These are phyloP conservation scores for Medicago lupulina DNA, from an alignment of 306 rosid genomes.

Conservation along the genomic window DNA sequence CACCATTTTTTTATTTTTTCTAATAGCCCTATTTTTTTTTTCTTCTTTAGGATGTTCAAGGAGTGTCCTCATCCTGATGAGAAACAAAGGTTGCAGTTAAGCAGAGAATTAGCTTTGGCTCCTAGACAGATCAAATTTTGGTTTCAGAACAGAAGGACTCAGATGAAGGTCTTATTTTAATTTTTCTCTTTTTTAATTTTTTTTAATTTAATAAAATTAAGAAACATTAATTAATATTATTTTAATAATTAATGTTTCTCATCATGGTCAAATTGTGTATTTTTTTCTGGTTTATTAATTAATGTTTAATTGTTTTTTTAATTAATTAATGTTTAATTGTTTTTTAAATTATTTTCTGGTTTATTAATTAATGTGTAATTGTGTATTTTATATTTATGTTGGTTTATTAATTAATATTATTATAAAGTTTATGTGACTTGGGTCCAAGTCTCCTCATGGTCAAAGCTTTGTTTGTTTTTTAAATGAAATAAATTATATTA, in stretches of 20 bases:
- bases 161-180: conserved; percentile 73
- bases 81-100: conserved; percentile 82
- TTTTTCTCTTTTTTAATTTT: background rate
- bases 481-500: background rate
- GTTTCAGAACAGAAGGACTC: conserved; percentile 98
- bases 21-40: background rate
- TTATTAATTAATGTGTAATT: no score
- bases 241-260: no score
- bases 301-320: background rate
- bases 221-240: no score
- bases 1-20: background rate
- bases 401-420: background rate
- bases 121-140: conserved; percentile 99
- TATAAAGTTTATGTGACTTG: background rate
- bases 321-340: background rate
- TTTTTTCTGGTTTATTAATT: no score
- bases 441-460: background rate
- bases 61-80: conserved; percentile 99
- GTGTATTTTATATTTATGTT: background rate
- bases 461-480: background rate
- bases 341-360: background rate
- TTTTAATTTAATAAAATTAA: no score
- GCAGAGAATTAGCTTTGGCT: conserved; percentile 91
- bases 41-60: conserved; percentile 71
- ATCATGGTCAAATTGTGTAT: no score